Percentiles rank a stretch among this genome's conserved stretches.
Conservation (phyloP, 2,329 filamentous ascomycete species). For the Chrysosporium keratinophilum region DNA sequence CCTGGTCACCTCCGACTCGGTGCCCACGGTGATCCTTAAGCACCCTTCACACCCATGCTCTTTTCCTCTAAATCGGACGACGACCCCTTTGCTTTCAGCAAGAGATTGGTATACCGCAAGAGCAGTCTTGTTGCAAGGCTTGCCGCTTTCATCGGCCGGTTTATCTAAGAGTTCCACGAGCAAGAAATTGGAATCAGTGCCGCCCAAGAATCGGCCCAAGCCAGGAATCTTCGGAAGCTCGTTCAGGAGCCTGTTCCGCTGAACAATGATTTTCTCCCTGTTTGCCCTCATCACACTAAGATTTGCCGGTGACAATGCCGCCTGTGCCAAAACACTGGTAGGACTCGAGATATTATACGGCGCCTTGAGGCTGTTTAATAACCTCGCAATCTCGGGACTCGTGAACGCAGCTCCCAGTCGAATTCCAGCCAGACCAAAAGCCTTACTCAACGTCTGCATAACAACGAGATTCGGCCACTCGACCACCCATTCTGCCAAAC, state of each 20-base stretch:
- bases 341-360: constrained; percentile 92
- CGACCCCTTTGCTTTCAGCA: constrained; percentile 77
- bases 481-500: constrained; percentile 78
- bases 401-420: constrained; percentile 79
- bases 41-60: constrained; percentile 84
- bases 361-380: constrained; percentile 88
- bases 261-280: constrained; percentile 57
- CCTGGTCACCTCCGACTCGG: constrained; percentile 69
- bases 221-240: constrained; percentile 67
- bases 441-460: constrained; percentile 97
- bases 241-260: constrained; percentile 63
- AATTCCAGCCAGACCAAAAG: constrained; percentile 90
- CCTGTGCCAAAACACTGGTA: constrained; percentile 67
- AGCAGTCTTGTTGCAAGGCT: constrained; percentile 69
- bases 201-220: constrained; percentile 70
- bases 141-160: constrained; percentile 44
- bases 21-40: constrained; percentile 83
- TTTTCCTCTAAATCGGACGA: constrained; percentile 87
- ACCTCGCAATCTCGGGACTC: constrained; percentile 57
- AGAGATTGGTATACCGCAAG: constrained; percentile 71
- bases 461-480: constrained; percentile 95
- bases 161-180: constrained; percentile 76
- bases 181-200: constrained; percentile 75
- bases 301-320: constrained; percentile 58
- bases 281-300: constrained; percentile 63